phyloP scores from a whole-genome alignment of 805 yeast genomes.

The Blastobotrys americana region DNA sequence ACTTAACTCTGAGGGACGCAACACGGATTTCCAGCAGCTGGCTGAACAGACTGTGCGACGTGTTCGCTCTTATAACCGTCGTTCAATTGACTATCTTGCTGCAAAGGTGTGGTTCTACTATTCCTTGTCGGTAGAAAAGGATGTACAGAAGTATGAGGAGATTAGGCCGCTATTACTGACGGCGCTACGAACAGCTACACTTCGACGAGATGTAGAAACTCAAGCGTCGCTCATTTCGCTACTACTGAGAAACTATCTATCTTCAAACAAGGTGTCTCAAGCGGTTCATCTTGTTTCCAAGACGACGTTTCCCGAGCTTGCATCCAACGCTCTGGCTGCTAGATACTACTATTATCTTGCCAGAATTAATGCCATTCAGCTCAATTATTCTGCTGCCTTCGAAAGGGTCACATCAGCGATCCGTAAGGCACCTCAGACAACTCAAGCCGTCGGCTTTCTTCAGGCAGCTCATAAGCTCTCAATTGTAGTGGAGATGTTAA shows the following conservation, averaged over 20 bases:
- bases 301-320: constrained; percentile 77
- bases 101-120: constrained; percentile 94
- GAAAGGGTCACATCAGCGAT: constrained; percentile 91
- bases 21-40: constrained; percentile 41
- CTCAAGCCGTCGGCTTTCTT: constrained; percentile 74
- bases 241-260: constrained; percentile 70
- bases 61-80: constrained; percentile 59
- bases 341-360: constrained; percentile 88
- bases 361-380: constrained; percentile 83
- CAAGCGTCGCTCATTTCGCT: constrained; percentile 83
- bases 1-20: constrained; percentile 48
- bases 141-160: constrained; percentile 39
- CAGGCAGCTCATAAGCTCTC: constrained; percentile 85
- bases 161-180: constrained; percentile 63
- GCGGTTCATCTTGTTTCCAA: constrained; percentile 88
- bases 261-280: constrained; percentile 72
- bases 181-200: constrained; percentile 78
- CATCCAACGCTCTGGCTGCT: constrained; percentile 82
- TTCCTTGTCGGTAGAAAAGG: constrained; percentile 65
- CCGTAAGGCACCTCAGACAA: constrained; percentile 91
- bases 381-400: constrained; percentile 84
- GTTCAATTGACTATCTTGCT: constrained; percentile 76
- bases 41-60: constrained; percentile 26
- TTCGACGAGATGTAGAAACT: constrained; percentile 89
- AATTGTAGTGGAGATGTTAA: constrained; percentile 80